These are phyloP conservation scores for Xylaria sp. DNA, from an alignment of 2,329 filamentous ascomycete genomes.

Conservation along the genomic window DNA sequence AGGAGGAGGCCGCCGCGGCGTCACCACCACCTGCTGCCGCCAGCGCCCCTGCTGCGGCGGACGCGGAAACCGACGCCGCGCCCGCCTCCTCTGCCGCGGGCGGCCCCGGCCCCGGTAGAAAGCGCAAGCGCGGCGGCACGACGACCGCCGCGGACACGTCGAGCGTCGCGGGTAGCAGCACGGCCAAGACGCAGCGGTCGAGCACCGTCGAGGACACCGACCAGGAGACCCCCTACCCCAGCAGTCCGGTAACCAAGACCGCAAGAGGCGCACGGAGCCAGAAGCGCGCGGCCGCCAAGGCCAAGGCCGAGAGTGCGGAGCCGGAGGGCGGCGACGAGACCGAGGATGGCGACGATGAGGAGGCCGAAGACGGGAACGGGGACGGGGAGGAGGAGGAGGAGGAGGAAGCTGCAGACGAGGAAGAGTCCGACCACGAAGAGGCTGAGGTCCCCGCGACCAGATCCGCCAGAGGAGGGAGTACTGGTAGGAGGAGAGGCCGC, in stretches of 20 bases:
- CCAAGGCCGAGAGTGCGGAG: constrained; percentile 39
- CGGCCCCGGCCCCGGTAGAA: constrained; percentile 33
- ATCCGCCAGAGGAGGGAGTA: constrained; percentile 17
- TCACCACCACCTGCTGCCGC: too few relatives aligned
- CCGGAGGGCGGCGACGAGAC: constrained; percentile 27
- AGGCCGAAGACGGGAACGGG: constrained; percentile 17
- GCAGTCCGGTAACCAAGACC: constrained; percentile 44
- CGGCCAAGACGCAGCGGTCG: constrained; percentile 43
- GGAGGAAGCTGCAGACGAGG: constrained; percentile 15
- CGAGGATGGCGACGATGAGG: constrained; percentile 23
- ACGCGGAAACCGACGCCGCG: constrained; percentile 44
- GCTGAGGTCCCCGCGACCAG: constrained; percentile 25
- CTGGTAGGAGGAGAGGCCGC: constrained; percentile 28
- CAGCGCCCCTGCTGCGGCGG: constrained; percentile 50
- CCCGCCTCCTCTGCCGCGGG: constrained; percentile 27
- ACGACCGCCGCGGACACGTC: constrained; percentile 38
- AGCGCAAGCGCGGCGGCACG: constrained; percentile 49
- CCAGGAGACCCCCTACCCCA: constrained; percentile 46
- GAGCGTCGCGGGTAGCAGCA: constrained; percentile 53
- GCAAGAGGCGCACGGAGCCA: constrained; percentile 48
- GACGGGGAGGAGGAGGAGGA: constrained; percentile 26
- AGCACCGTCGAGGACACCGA: constrained; percentile 59
- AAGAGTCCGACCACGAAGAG: constrained; percentile 25
- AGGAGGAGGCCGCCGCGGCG: too few relatives aligned
- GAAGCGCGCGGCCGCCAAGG: constrained; percentile 48